phyloP scores from a whole-genome alignment of 2,329 filamentous ascomycete species.

The Colletotrichum phormii region DNA sequence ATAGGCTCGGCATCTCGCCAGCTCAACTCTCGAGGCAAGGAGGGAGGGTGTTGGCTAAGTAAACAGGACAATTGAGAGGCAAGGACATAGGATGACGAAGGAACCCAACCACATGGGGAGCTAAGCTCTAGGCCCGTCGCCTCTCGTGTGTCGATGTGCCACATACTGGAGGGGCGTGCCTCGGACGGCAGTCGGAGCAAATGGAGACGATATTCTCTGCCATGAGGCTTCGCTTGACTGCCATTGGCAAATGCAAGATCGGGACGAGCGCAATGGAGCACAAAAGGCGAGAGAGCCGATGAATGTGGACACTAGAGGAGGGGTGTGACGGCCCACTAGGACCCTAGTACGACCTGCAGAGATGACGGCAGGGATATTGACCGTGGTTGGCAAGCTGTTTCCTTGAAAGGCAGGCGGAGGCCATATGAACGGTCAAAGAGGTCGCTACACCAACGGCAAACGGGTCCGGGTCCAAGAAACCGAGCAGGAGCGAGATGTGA shows the following conservation, averaged over 20 bases:
- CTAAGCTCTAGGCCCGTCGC: conserved; percentile 15
- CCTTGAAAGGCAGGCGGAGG: conserved; percentile 15
- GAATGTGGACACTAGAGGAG: conserved; percentile 8
- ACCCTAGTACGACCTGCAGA: conserved; percentile 14
- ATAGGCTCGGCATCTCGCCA: conserved; percentile 2
- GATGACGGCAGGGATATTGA: conserved; percentile 29
- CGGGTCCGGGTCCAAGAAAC: background rate
- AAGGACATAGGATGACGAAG: conserved; percentile 11
- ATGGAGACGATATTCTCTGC: conserved; percentile 3
- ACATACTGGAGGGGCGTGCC: conserved; percentile 16
- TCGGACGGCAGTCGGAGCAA: conserved; percentile 21
- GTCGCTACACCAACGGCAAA: conserved; percentile 1
- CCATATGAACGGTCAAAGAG: background rate
- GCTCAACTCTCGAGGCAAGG: background rate
- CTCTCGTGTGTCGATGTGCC: conserved; percentile 23
- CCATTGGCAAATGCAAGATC: conserved; percentile 26
- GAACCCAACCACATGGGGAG: conserved; percentile 22
- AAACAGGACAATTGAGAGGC: background rate
- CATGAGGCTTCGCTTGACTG: conserved; percentile 8
- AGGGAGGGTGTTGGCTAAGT: conserved; percentile 7
- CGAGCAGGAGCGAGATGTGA: conserved; percentile 2
- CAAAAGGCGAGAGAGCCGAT: conserved; percentile 23
- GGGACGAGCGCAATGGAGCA: conserved; percentile 13
- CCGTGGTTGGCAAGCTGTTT: conserved; percentile 13
- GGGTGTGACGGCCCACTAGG: conserved; percentile 14